phyloP scores from a whole-genome alignment of 1,284 basidiomycete species.

The Lignosus rhinocerotis region DNA sequence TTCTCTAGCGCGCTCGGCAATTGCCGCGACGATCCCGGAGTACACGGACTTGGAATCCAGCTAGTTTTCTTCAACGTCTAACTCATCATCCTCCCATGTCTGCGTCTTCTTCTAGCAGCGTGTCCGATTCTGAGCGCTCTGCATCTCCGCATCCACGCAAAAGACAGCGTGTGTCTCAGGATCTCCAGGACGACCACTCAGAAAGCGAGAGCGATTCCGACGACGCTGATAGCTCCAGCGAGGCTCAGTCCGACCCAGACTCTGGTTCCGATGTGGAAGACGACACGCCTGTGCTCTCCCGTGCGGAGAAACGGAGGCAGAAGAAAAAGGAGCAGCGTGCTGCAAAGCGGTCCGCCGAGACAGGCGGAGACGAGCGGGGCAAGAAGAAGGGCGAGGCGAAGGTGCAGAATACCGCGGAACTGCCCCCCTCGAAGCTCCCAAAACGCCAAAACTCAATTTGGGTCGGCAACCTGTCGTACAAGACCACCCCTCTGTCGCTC shows the following conservation, averaged over 20 bases:
- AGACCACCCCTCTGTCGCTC: constrained; percentile 77
- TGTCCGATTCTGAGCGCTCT: constrained; percentile 22
- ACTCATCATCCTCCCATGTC: constrained; percentile 19
- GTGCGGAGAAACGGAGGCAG: constrained; percentile 66
- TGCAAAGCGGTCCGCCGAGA: neutral
- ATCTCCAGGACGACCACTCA: constrained; percentile 4
- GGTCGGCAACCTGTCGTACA: constrained; percentile 95
- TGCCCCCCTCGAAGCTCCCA: constrained; percentile 33
- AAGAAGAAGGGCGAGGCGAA: constrained; percentile 51
- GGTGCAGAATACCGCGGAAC: constrained; percentile 29
- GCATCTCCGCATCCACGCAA: constrained; percentile 10
- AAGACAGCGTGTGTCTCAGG: constrained; percentile 5
- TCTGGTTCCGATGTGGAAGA: constrained; percentile 22
- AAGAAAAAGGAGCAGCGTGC: constrained; percentile 50
- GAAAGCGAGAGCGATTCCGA: constrained; percentile 2
- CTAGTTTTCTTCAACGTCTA: constrained; percentile 7
- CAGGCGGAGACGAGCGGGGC: constrained; percentile 10
- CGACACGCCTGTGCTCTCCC: constrained; percentile 56
- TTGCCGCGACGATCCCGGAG: neutral
- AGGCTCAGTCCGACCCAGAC: neutral
- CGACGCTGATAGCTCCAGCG: constrained; percentile 10
- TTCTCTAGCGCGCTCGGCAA: no score
- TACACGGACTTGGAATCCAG: neutral
- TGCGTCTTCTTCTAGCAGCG: constrained; percentile 12
- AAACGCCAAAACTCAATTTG: constrained; percentile 85